Conservation (phyloP, 1,284 basidiomycete genomes). For the Ceratorhiza oryzae-sativae region DNA sequence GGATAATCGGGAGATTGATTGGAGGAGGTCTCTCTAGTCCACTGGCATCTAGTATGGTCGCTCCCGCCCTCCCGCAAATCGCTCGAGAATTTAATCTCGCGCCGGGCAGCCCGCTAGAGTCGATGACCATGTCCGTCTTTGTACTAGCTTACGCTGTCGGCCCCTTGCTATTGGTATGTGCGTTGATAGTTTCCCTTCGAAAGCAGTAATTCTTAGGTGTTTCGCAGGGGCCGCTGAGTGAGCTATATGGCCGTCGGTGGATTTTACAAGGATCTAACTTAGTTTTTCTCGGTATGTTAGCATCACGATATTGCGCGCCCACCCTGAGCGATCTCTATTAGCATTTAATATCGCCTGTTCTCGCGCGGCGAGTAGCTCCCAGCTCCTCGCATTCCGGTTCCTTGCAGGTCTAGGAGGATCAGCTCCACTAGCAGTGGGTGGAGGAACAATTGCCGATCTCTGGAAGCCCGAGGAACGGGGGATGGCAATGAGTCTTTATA, state of each 20-base stretch:
- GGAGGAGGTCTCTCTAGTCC: conserved; percentile 23
- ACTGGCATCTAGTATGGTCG: conserved; percentile 42
- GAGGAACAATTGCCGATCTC: conserved; percentile 53
- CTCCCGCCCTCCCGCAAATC: conserved; percentile 40
- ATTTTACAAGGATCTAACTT: conserved; percentile 43
- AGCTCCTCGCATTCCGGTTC: conserved; percentile 52
- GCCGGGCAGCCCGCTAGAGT: conserved; percentile 50
- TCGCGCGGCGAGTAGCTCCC: conserved; percentile 51
- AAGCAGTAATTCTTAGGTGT: conserved; percentile 22
- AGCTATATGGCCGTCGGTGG: conserved; percentile 39
- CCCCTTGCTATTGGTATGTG: conserved; percentile 39
- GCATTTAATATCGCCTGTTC: conserved; percentile 55
- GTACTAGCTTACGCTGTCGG: conserved; percentile 52
- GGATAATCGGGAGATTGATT: not conserved
- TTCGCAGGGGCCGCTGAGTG: conserved; percentile 39
- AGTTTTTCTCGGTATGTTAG: conserved; percentile 41
- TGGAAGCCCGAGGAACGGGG: conserved; percentile 51
- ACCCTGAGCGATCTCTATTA: conserved; percentile 38
- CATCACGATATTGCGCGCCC: not conserved
- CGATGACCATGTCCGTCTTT: conserved; percentile 54
- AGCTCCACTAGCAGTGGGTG: conserved; percentile 51
- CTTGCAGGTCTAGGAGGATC: conserved; percentile 53
- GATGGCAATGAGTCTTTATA: conserved; percentile 40
- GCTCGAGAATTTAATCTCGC: conserved; percentile 10
- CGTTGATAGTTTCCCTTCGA: not conserved